Percentiles rank a stretch among this genome's conserved stretches.
Conservation (phyloP, 805 yeast species). For the Barnettozyma siamensis region DNA sequence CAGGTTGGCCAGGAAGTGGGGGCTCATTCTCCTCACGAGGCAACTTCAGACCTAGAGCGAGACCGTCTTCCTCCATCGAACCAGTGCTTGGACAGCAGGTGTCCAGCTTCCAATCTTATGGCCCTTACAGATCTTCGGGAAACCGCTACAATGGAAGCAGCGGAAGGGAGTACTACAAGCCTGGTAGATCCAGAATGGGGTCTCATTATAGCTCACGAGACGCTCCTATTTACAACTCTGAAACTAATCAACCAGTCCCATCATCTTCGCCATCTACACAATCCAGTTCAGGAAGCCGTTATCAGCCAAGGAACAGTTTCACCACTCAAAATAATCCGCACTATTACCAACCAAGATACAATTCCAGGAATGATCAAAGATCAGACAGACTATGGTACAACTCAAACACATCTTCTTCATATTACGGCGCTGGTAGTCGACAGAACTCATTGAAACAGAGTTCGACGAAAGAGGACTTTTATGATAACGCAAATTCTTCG, state of each 20-base stretch:
- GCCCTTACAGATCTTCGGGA: slow-evolving; percentile 4
- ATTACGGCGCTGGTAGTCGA: slow-evolving; percentile 9
- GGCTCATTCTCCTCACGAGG: slow-evolving; percentile 5
- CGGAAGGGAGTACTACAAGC: slow-evolving; percentile 7
- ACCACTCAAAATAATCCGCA: slow-evolving; percentile 2
- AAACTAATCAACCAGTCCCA: background rate
- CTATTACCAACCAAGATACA: slow-evolving; percentile 6
- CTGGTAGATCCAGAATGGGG: slow-evolving; percentile 1
- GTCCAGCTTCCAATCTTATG: background rate
- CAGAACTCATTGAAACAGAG: slow-evolving; percentile 3
- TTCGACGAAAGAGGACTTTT: slow-evolving; percentile 5
- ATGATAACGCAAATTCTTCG: slow-evolving; percentile 1
- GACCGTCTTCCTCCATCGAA: slow-evolving; percentile 2
- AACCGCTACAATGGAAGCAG: slow-evolving; percentile 3
- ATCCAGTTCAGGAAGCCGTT: background rate
- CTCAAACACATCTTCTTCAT: background rate
- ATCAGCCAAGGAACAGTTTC: slow-evolving; percentile 5
- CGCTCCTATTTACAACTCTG: slow-evolving; percentile 1
- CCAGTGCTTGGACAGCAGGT: slow-evolving; percentile 4
- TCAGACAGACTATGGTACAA: slow-evolving; percentile 5
- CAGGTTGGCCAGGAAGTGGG: slow-evolving; percentile 6
- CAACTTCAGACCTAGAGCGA: slow-evolving; percentile 4
- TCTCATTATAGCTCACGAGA: slow-evolving; percentile 5
- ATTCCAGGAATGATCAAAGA: slow-evolving; percentile 2
- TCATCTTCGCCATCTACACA: background rate